A percentile compares a stretch with the other conserved stretches of the same genome.
phyloP scores from a whole-genome alignment of 164 flowering plant species.

The Vitis labrusca region DNA sequence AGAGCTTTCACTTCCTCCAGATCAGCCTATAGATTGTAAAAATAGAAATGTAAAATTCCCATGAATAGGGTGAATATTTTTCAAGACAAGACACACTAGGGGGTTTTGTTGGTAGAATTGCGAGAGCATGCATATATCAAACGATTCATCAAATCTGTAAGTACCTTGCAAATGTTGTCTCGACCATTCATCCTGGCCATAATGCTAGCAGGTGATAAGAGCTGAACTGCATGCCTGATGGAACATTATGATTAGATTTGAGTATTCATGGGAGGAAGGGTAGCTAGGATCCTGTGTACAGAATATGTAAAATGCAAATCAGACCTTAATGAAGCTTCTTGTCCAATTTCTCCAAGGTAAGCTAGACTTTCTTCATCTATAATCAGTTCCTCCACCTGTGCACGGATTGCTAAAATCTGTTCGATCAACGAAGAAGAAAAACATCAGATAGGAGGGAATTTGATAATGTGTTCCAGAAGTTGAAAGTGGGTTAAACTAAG shows the following conservation, averaged over 20 bases:
- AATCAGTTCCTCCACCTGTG: constrained; percentile 82
- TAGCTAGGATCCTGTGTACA: background rate
- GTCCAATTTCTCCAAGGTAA: constrained; percentile 83
- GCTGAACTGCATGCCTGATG: constrained; percentile 89
- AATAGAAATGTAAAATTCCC: background rate
- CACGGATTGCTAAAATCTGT: constrained; percentile 89
- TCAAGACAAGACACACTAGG: no score
- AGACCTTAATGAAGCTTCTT: constrained; percentile 84
- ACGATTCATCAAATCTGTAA: background rate
- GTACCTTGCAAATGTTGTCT: constrained; percentile 79
- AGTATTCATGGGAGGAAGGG: background rate
- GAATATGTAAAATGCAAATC: background rate
- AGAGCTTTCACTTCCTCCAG: constrained; percentile 71
- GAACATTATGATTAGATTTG: background rate
- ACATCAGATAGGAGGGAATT: background rate
- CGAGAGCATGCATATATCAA: background rate
- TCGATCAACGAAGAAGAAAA: constrained; percentile 12
- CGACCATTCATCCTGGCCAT: constrained; percentile 83
- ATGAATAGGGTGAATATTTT: background rate
- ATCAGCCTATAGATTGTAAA: constrained; percentile 54
- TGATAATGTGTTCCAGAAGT: background rate
- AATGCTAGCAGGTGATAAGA: constrained; percentile 74
- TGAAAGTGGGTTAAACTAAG: background rate
- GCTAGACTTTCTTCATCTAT: constrained; percentile 92
- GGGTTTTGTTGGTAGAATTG: background rate